Percentiles rank a stretch among this genome's conserved stretches.
Conservation (phyloP, 768 basidiomycete species). For the Rickenella mellea region DNA sequence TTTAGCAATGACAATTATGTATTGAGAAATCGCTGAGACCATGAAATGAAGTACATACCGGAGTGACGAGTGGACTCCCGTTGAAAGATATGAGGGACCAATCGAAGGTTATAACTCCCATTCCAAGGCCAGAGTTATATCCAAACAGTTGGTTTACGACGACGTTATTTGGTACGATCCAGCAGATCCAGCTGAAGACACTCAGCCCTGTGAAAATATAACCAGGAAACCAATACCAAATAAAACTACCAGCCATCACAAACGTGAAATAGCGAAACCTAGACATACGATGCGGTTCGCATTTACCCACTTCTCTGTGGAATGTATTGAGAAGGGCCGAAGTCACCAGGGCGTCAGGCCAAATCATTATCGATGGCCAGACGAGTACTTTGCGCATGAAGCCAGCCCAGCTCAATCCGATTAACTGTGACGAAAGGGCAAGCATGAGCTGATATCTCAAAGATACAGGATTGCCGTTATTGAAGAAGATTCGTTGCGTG, state of each 20-base stretch:
- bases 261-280: slow-evolving; percentile 73
- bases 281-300: slow-evolving; percentile 61
- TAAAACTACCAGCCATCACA: slow-evolving; percentile 45
- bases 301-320: slow-evolving; percentile 62
- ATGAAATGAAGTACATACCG: slow-evolving; percentile 55
- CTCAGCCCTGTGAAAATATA: slow-evolving; percentile 22
- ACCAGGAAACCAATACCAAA: slow-evolving; percentile 55
- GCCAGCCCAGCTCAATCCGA: slow-evolving; percentile 67
- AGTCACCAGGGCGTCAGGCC: slow-evolving; percentile 79
- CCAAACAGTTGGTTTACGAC: slow-evolving; percentile 69
- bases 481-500: slow-evolving; percentile 62
- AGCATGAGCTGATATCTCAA: slow-evolving; percentile 62
- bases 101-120: slow-evolving; percentile 78
- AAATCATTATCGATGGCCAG: slow-evolving; percentile 82
- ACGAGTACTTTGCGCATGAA: slow-evolving; percentile 73
- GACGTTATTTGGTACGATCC: slow-evolving; percentile 25
- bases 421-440: slow-evolving; percentile 50
- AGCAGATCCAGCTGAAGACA: slow-evolving; percentile 22
- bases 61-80: slow-evolving; percentile 72
- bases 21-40: slow-evolving; percentile 1
- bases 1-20: slow-evolving; percentile 5
- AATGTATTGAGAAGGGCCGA: slow-evolving; percentile 83
- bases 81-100: slow-evolving; percentile 76
- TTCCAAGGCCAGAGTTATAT: slow-evolving; percentile 64
- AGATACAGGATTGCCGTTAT: slow-evolving; percentile 39